Percentiles rank a stretch among this genome's conserved stretches.
phyloP scores from a whole-genome alignment of 495 filamentous ascomycete species.

The Bathelium albidoporum region DNA sequence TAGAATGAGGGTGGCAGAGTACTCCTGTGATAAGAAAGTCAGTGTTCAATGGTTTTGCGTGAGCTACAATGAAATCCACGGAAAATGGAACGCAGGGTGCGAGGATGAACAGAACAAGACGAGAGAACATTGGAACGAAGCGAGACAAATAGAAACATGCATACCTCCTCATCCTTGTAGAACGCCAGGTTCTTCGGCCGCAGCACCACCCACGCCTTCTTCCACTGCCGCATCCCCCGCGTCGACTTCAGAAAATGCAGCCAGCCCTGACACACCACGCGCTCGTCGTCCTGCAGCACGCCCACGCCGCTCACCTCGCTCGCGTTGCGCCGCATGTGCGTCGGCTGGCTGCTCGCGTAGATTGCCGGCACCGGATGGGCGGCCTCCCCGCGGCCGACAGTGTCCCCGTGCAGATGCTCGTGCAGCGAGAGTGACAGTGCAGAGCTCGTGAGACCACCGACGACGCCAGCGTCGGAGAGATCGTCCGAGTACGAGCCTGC shows the following conservation, averaged over 20 bases:
- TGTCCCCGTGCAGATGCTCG: constrained; percentile 14
- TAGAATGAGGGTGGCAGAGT: constrained; percentile 74
- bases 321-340: constrained; percentile 36
- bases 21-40: constrained; percentile 45
- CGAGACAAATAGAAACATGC: neutral
- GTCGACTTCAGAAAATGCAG: constrained; percentile 77
- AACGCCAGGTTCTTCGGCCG: constrained; percentile 76
- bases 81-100: no score
- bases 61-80: no score
- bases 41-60: constrained; percentile 5
- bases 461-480: constrained; percentile 58
- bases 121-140: neutral
- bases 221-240: constrained; percentile 87
- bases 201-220: constrained; percentile 86
- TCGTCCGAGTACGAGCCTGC: constrained; percentile 85
- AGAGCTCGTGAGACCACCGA: constrained; percentile 33
- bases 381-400: constrained; percentile 8
- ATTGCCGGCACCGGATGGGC: constrained; percentile 16
- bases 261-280: constrained; percentile 87
- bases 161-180: constrained; percentile 77
- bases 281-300: constrained; percentile 44
- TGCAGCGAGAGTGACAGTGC: constrained; percentile 27
- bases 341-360: neutral
- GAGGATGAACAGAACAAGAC: neutral
- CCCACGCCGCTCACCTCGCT: constrained; percentile 48